Evolutionary conservation across 2,329 filamentous ascomycete species (phyloP).

Genomic region (Scedosporium apiospermum): DNA sequence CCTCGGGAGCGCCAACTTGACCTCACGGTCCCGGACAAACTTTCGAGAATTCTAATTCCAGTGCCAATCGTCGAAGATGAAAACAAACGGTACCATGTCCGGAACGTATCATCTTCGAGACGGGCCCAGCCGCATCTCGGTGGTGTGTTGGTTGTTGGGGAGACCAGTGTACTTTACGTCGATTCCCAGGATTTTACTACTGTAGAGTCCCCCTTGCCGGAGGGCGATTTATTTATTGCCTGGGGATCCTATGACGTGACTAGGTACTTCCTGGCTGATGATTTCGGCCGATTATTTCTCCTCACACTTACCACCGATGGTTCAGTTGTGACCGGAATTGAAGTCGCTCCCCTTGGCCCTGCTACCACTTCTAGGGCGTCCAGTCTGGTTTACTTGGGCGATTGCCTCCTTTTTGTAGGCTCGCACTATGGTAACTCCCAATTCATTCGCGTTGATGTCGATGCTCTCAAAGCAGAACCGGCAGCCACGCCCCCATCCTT

Average conservation of each 20-base stretch:
- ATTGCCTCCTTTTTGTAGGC: conserved; percentile 70
- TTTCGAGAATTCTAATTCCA: conserved; percentile 53
- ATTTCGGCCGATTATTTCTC: conserved; percentile 80
- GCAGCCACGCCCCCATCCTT: conserved; percentile 56
- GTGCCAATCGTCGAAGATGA: conserved; percentile 44
- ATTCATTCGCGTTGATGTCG: conserved; percentile 51
- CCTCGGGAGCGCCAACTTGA: conserved; percentile 46
- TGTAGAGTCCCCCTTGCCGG: conserved; percentile 54
- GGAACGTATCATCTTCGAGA: conserved; percentile 37
- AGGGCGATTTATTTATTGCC: conserved; percentile 79
- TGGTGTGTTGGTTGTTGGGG: conserved; percentile 65
- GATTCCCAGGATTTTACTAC: conserved; percentile 64
- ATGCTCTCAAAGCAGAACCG: conserved; percentile 42
- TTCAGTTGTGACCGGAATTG: conserved; percentile 62
- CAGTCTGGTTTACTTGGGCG: conserved; percentile 66
- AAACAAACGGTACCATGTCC: conserved; percentile 50
- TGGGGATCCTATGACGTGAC: conserved; percentile 80
- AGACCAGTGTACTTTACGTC: conserved; percentile 76
- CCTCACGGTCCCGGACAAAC: conserved; percentile 42
- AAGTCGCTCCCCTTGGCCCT: conserved; percentile 51
- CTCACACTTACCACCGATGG: conserved; percentile 63
- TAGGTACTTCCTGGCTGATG: conserved; percentile 81
- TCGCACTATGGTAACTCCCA: conserved; percentile 93
- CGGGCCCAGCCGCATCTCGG: conserved; percentile 45
- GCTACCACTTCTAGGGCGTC: conserved; percentile 62